Base-by-base conservation (phyloP, 345 rosid genomes). In the Ailanthus altissimus region DNA sequence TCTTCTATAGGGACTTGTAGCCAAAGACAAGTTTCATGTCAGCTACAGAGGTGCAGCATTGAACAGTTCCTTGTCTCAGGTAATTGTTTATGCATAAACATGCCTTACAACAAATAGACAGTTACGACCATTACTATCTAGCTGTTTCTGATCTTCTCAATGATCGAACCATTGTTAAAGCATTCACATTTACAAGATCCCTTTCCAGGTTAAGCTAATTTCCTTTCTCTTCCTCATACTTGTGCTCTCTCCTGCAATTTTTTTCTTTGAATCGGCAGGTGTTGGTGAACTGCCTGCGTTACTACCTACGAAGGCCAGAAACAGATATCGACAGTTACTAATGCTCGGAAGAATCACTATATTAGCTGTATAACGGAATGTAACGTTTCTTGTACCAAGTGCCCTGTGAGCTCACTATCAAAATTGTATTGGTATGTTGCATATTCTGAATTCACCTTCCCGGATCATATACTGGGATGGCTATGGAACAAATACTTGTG, bases 301-400 rank as follows among this genome's bases (percentile, higher is more conserved):
- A 90, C 90, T 94, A 87, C 81, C 91, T 94, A 46, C 86, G 98
- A 75, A 89, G 97, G 92, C 98, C 99, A 3, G 99, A 93, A 79
- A 94, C 94, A 0, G 98, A 94, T 66, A 77, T 91, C 1, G 94
- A 94, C 72, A 94, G 98, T 78, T 94, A 94, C 72, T 94, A 81
- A 78, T 50, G 6, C 21, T 45, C 5, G 62, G 60, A 18, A 51
- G 25, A 69, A 46, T 70, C 20, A n/a, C 28, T 14, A 26, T 25
- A 28, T 51, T 12, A 9, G 65, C 54, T 85, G 81, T 82, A 82
- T 32, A 77, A 78, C 72, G 9, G 59, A 56, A 46, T 68, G 77
- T 73, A 68, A 66, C 47, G 21, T 50, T 66, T 45, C 23, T 11
- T 78, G 59, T 74, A 77, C 67, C 72, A 45, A 67, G 12, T 56